Evolutionary conservation across 208 protist genomes (phyloP), one percentile per base, ranked within the genome.

Genomic region (Leishmania aethiopica): DNA sequence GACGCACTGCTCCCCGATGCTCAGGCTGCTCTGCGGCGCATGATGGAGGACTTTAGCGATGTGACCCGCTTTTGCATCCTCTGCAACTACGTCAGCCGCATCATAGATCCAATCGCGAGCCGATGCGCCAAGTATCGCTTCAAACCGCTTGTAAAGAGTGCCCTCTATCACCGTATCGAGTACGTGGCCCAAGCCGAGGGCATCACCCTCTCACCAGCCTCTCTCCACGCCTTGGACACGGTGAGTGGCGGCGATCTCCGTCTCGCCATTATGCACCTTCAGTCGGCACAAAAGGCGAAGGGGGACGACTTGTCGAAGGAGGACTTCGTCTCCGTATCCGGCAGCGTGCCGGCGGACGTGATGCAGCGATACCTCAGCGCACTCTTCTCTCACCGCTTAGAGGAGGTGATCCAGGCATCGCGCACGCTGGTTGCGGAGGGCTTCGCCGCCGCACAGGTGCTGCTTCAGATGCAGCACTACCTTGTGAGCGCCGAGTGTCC

Each of bases 71-170:
- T 99, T 87, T 99, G 99, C 89, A 95, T 99, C 74, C 93, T 99
- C 49, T 99, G 99, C 90, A 99, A 99, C 91, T 99, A 99, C 88
- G 95, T 99, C 1, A 98, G 89, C 55, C 95, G 95, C 49, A 99
- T 99, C 78, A 99, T 99, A 76, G 99, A 99, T 84, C 99, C 99
- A 6, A 96, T 99, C 42, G 91, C 98, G 28, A 99, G 99, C 71
- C 93, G 99, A 25, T 99, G 99, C 87, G 99, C 99, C 60, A 99
- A 99, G 90, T 99, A 99, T 80, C 91, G 99, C 25, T 99, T 99
- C 86, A 98, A 98, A 84, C 95, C 99, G 51, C 88, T 99, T 6
- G 87, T 96, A 13, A 86, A 90, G 49, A 87, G 89, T 0, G 86
- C 97, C 15, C 89, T 99, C 77, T 83, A 93, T 47, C 89, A 93